phyloP scores from a whole-genome alignment of 768 basidiomycete species.

The Favolaschia claudopus region DNA sequence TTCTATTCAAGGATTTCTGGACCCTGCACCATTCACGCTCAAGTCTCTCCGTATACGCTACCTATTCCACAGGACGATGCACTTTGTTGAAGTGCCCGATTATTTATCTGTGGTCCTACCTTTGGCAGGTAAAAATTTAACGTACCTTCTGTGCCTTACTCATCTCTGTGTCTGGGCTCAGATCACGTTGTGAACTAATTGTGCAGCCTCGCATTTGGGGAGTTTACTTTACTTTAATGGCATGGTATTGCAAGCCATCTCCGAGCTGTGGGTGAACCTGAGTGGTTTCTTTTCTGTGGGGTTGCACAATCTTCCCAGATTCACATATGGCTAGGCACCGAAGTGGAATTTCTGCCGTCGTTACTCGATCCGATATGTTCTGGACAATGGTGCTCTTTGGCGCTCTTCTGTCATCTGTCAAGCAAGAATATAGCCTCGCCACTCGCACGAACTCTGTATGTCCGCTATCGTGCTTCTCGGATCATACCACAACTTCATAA shows the following conservation, averaged over 20 bases:
- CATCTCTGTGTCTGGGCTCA: conserved; percentile 11
- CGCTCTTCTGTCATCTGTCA: conserved; percentile 22
- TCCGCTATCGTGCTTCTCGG: conserved; percentile 28
- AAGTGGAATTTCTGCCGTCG: neutral
- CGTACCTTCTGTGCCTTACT: conserved; percentile 12
- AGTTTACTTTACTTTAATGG: no score
- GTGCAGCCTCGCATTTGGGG: no score
- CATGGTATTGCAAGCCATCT: neutral
- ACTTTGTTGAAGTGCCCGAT: conserved; percentile 82
- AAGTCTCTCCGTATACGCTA: conserved; percentile 81
- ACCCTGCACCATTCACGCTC: conserved; percentile 76
- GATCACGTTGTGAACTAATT: conserved; percentile 21
- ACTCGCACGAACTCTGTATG: conserved; percentile 23
- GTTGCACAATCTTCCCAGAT: no score
- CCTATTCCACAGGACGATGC: conserved; percentile 73
- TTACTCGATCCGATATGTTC: conserved; percentile 15
- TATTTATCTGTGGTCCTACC: conserved; percentile 76
- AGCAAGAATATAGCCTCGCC: conserved; percentile 26
- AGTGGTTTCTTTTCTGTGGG: no score
- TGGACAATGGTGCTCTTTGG: conserved; percentile 17
- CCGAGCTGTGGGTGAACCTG: no score
- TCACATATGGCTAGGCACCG: no score
- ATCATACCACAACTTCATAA: conserved; percentile 16
- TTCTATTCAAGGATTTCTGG: conserved; percentile 86
- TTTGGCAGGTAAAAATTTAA: conserved; percentile 61